Conservation (phyloP, 1,139 yeast species). For the Suhomyces anneliseae region DNA sequence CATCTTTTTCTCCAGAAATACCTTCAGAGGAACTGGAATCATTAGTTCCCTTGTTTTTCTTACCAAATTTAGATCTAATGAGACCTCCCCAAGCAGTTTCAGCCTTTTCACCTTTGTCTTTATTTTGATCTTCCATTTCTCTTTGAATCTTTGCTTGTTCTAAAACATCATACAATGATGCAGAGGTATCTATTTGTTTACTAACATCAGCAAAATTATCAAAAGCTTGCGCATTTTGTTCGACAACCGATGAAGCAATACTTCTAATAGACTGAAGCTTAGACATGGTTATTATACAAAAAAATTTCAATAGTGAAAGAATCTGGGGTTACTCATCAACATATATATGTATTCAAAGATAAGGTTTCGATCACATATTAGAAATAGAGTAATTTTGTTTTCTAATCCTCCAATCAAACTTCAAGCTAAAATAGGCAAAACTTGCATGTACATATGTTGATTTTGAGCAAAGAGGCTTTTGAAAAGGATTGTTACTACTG, state of each 20-base stretch:
- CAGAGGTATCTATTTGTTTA: not conserved
- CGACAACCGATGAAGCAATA: not conserved
- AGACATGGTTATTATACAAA: not conserved
- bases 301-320: not conserved
- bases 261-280: constrained; percentile 2
- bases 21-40: not conserved
- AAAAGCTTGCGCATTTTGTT: not conserved
- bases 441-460: too few relatives aligned
- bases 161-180: not conserved
- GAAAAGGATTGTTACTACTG: too few relatives aligned
- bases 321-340: not conserved
- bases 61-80: not conserved
- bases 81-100: not conserved
- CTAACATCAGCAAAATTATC: not conserved
- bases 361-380: too few relatives aligned
- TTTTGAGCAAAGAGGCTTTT: too few relatives aligned
- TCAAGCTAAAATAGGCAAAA: too few relatives aligned
- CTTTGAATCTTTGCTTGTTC: constrained; percentile 1
- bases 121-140: not conserved
- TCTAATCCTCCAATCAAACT: too few relatives aligned
- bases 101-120: not conserved
- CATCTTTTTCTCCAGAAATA: not conserved
- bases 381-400: too few relatives aligned
- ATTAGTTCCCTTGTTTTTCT: not conserved
- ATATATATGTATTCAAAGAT: not conserved